phyloP scores from a whole-genome alignment of 768 basidiomycete genomes.

The Fomitopsis pulvina region DNA sequence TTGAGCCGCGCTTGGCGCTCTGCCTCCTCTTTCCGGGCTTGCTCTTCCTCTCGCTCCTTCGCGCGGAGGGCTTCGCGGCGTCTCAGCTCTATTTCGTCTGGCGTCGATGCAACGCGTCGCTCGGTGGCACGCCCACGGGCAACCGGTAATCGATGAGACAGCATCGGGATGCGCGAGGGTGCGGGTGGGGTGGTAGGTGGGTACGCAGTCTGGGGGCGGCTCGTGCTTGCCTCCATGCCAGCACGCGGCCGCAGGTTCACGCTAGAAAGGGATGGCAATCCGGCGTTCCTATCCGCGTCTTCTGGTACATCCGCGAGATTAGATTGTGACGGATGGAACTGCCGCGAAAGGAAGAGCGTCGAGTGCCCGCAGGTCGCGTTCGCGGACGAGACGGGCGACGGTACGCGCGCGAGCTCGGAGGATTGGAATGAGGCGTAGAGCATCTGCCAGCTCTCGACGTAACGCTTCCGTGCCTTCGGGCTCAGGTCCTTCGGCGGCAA shows the following conservation, averaged over 20 bases:
- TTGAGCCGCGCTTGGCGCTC: conserved; percentile 19
- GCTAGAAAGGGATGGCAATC: not conserved
- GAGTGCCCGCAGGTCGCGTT: not conserved
- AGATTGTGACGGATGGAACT: conserved; percentile 3
- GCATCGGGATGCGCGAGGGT: conserved; percentile 15
- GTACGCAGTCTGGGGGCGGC: conserved; percentile 4
- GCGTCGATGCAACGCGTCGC: conserved; percentile 9
- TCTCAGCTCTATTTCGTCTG: conserved; percentile 12
- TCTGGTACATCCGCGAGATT: not conserved
- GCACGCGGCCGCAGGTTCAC: not conserved
- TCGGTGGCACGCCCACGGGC: conserved; percentile 4
- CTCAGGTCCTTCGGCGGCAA: conserved; percentile 14
- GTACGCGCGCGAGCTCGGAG: conserved; percentile 4
- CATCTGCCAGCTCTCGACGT: conserved; percentile 11
- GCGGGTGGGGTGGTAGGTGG: conserved; percentile 4
- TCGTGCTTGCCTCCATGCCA: not conserved
- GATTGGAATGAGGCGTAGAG: conserved; percentile 14
- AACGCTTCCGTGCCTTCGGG: not conserved
- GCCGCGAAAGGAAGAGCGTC: conserved; percentile 2
- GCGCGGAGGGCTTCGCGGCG: conserved; percentile 13
- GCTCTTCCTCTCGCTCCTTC: conserved; percentile 12
- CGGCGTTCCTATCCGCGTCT: not conserved
- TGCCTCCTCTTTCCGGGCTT: conserved; percentile 20
- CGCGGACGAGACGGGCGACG: conserved; percentile 4
- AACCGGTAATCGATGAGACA: conserved; percentile 7